These are phyloP conservation scores for Coriolopsis trogii DNA, from an alignment of 1,284 basidiomycete genomes.

Conservation along the genomic window DNA sequence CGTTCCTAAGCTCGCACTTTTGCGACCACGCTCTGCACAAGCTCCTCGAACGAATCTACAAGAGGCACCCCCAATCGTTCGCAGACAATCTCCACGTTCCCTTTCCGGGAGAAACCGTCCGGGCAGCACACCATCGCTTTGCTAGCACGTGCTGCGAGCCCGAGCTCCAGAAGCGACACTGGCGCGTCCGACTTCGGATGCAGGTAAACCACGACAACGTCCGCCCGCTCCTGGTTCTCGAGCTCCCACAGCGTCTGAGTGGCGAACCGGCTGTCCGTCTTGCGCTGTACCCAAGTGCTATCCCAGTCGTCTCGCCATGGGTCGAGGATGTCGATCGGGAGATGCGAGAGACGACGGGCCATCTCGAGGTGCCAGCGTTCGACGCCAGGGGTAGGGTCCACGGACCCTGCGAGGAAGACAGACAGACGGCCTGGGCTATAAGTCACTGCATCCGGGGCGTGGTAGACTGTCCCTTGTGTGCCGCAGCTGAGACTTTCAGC, in stretches of 20 bases:
- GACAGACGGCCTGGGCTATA: background rate
- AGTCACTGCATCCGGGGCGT: background rate
- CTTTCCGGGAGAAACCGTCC: background rate
- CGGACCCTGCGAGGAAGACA: constrained; percentile 12
- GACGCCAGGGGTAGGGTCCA: constrained; percentile 1
- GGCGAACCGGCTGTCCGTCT: background rate
- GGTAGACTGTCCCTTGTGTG: background rate
- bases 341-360: background rate
- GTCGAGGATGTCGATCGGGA: constrained; percentile 6
- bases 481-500: too few species aligned
- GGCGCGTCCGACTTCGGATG: background rate
- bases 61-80: background rate
- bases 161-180: background rate
- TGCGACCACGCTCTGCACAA: background rate
- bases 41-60: background rate
- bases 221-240: background rate
- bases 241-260: constrained; percentile 13
- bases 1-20: background rate
- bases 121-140: constrained; percentile 1
- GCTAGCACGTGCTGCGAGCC: background rate
- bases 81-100: constrained; percentile 6
- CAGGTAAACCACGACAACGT: constrained; percentile 9
- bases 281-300: background rate
- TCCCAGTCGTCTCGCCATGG: constrained; percentile 9
- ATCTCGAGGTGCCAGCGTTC: constrained; percentile 3